phyloP scores from a whole-genome alignment of 441 rosid genomes.

The Populus trichocarpa region DNA sequence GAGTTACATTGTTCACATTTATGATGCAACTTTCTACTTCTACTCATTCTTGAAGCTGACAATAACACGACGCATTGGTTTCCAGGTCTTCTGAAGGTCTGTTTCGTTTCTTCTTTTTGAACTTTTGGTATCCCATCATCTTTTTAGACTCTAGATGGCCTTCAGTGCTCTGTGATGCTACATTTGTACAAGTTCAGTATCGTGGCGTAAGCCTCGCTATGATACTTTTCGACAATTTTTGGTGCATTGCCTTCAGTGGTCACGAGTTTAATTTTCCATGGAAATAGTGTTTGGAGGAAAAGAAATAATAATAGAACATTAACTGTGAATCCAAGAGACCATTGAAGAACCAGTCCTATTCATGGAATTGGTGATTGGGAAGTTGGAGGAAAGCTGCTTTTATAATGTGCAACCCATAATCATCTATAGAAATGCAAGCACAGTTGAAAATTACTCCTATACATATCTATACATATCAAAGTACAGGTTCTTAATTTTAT shows the following conservation, averaged over 20 bases:
- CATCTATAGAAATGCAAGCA: background rate
- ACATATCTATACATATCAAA: too few relatives aligned
- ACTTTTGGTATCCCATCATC: too few relatives aligned
- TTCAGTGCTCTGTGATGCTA: too few relatives aligned
- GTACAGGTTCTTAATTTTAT: background rate
- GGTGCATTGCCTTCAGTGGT: too few relatives aligned
- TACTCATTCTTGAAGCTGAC: background rate
- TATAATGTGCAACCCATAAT: background rate
- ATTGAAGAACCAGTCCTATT: background rate
- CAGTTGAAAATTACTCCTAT: background rate
- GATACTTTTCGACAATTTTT: too few relatives aligned
- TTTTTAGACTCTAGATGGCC: too few relatives aligned
- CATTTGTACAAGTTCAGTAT: too few relatives aligned
- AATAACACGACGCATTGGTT: background rate
- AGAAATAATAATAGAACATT: background rate
- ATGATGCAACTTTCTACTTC: conserved; percentile 1
- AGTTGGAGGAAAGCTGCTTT: background rate
- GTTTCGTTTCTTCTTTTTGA: too few relatives aligned
- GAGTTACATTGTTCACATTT: background rate
- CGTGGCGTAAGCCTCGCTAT: too few relatives aligned
- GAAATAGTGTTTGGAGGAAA: background rate
- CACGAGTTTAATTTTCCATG: too few relatives aligned
- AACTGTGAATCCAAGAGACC: background rate
- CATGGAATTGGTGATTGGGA: background rate
- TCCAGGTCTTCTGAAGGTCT: background rate